Conservation (phyloP, 1,139 yeast genomes). For the Protomyces arabidopsidicola region DNA sequence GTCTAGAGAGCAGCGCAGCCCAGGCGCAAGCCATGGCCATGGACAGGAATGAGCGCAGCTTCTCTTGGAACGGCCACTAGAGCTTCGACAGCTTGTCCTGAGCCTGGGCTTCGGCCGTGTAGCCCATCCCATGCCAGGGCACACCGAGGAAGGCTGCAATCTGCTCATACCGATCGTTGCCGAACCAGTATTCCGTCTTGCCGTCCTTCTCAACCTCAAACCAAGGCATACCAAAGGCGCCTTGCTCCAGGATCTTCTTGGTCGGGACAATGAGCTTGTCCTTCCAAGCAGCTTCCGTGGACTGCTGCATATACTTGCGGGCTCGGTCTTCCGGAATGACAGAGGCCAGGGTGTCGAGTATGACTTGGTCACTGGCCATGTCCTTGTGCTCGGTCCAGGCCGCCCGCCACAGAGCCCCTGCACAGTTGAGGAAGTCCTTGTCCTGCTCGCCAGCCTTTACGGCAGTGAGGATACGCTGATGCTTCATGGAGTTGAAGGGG, state of each 20-base stretch:
- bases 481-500: slow-evolving; percentile 21
- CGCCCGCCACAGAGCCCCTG: slow-evolving; percentile 12
- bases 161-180: slow-evolving; percentile 20
- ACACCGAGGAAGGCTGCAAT: slow-evolving; percentile 11
- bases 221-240: slow-evolving; percentile 23
- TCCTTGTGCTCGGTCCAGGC: slow-evolving; percentile 27
- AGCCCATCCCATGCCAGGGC: slow-evolving; percentile 9
- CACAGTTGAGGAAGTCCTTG: slow-evolving; percentile 16
- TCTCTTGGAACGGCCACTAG: neutral
- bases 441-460: slow-evolving; percentile 9
- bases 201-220: slow-evolving; percentile 17
- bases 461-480: slow-evolving; percentile 7
- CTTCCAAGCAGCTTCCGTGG: slow-evolving; percentile 3
- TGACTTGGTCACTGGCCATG: slow-evolving; percentile 6
- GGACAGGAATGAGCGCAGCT: too few relatives aligned
- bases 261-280: slow-evolving; percentile 8
- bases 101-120: neutral
- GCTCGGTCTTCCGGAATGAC: slow-evolving; percentile 16
- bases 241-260: slow-evolving; percentile 11
- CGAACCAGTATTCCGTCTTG: slow-evolving; percentile 13
- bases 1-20: too few relatives aligned
- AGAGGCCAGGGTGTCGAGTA: slow-evolving; percentile 3
- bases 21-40: too few relatives aligned
- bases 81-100: neutral
- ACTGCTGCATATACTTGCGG: slow-evolving; percentile 5